Base-by-base conservation (phyloP, 345 rosid species). In the Ceriops zippeliana region DNA sequence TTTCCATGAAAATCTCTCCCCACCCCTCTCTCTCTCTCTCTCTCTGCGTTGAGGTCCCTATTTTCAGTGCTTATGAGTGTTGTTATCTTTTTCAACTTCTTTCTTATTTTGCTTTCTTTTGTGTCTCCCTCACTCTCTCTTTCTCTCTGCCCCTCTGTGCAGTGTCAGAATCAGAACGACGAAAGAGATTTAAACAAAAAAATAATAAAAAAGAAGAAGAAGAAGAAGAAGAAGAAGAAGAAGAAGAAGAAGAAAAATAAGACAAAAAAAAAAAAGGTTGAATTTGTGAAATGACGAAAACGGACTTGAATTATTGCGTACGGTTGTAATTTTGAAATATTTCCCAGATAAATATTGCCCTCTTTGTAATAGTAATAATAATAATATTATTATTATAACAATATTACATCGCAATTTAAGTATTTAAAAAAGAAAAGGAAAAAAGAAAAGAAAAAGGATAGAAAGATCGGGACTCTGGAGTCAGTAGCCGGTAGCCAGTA, bases 1-100 rank as follows among this genome's bases (percentile, higher is more conserved):
- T 86, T 68, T 90, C 95, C 97, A 90, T 90, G 74, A 67, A 71
- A 83, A 70, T 42, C 63, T 7, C 35, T 28, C 17, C 13, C 34
- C 2, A 22, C 15, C 26, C 6, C 1, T 28, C 31, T 30, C 22
- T 51, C 4, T 21, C 46, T 10, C 15, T 11, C 6, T 31, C 34
- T 42, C 63, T 7, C 35, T 30, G 19, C 8, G 26, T 27, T 5
- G 58, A 53, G 58, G 19, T 31, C 27, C 28, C 60, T 32, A 58
- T 6, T 62, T 61, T 63, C 52, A 0, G 49, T 42, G 49, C 15
- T 10, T 38, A 34, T 34, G 10, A 38, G 15, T 0, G 46, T 2
- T 2, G 46, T 38, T 42, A 17, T 42, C 49, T 2, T 13, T 42
- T 42, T 13, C 49, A 3, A 11, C 37, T 34, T 34, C 9, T 34